A percentile compares a stretch with the other conserved stretches of the same genome.
These are phyloP conservation scores for Rhinocladiella similis DNA, from an alignment of 2,329 filamentous ascomycete species.

Conservation along the genomic window DNA sequence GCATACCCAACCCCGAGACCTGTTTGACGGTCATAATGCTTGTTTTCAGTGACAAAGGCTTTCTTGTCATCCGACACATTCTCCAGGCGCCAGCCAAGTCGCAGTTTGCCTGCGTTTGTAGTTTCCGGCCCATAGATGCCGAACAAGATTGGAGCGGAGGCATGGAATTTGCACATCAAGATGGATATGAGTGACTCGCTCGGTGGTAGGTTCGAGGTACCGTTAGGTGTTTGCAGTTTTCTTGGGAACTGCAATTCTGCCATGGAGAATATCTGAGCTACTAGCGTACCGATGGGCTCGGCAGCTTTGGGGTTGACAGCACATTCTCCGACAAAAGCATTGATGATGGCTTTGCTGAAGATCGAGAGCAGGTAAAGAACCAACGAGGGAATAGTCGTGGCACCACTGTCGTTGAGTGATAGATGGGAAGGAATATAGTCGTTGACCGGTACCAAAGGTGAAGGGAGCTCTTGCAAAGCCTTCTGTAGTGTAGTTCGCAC, in stretches of 20 bases:
- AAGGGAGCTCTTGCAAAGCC: slow-evolving; percentile 50
- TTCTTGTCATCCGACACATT: slow-evolving; percentile 40
- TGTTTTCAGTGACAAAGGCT: slow-evolving; percentile 65
- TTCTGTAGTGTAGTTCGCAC: slow-evolving; percentile 57
- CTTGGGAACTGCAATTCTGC: slow-evolving; percentile 52
- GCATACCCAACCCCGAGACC: slow-evolving; percentile 84
- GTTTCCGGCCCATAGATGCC: slow-evolving; percentile 76
- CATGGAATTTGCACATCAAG: slow-evolving; percentile 80
- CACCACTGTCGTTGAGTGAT: slow-evolving; percentile 25
- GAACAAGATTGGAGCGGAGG: slow-evolving; percentile 80
- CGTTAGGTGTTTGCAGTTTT: slow-evolving; percentile 2
- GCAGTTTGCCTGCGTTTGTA: slow-evolving; percentile 64
- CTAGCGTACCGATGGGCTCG: slow-evolving; percentile 76
- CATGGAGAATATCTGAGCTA: slow-evolving; percentile 72
- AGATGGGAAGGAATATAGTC: slow-evolving; percentile 50
- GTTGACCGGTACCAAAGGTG: slow-evolving; percentile 58
- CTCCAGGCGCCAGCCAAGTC: slow-evolving; percentile 73
- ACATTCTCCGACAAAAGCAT: slow-evolving; percentile 68
- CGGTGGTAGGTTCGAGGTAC: slow-evolving; percentile 52
- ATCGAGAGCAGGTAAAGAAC: slow-evolving; percentile 76
- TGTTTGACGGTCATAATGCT: slow-evolving; percentile 79
- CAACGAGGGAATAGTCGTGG: slow-evolving; percentile 52
- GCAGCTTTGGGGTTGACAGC: slow-evolving; percentile 65
- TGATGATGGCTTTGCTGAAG: slow-evolving; percentile 71
- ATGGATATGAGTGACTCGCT: slow-evolving; percentile 74